A percentile compares a stretch with the other conserved stretches of the same genome.
Evolutionary conservation across 192 early-diverging fungal genomes (phyloP).

Genomic region (Piromyces sp.): DNA sequence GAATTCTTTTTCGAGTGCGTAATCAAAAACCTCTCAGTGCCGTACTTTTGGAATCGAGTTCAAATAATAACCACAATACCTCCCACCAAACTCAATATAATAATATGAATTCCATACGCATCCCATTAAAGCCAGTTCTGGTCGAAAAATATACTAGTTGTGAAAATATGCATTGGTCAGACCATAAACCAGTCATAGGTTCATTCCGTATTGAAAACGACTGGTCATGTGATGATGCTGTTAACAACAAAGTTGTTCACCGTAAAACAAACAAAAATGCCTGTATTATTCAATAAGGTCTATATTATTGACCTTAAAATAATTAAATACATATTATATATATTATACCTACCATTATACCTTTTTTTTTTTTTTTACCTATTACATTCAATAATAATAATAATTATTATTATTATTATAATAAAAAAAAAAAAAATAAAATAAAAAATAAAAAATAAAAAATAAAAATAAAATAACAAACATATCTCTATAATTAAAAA

Average conservation of each 20-base stretch:
- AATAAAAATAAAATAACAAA: too few species aligned
- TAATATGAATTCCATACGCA: not conserved
- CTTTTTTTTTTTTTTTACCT: too few species aligned
- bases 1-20: not conserved
- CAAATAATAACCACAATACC: too few species aligned
- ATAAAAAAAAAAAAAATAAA: too few species aligned
- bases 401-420: too few species aligned
- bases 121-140: not conserved
- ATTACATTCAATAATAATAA: too few species aligned
- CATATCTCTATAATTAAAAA: too few species aligned
- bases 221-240: not conserved
- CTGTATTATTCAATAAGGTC: not conserved
- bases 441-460: too few species aligned
- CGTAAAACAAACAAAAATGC: not conserved
- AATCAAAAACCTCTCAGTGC: not conserved
- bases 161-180: not conserved
- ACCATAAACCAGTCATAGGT: not conserved
- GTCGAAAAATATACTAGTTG: not conserved
- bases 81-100: not conserved
- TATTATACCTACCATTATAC: too few species aligned
- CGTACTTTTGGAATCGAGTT: too few species aligned
- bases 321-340: too few species aligned
- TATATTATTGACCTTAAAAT: too few species aligned
- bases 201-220: not conserved
- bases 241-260: not conserved